Evolutionary conservation across 1,284 basidiomycete genomes (phyloP), one percentile per base, ranked within the genome.

Genomic region (Ustilago crameri): DNA sequence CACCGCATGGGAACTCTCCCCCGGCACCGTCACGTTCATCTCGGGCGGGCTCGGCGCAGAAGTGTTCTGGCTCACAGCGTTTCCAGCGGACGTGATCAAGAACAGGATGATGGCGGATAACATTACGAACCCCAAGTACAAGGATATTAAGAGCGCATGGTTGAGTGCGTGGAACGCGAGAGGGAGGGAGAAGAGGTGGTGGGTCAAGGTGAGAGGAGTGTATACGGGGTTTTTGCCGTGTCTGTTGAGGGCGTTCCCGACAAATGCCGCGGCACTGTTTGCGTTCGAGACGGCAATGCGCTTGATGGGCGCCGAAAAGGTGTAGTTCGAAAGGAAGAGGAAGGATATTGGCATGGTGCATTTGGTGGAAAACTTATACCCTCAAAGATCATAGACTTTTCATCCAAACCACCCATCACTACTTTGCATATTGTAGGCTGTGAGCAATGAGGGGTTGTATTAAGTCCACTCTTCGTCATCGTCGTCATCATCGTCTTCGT

Each of bases 11-110:
- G 54, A 91, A 87, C 87, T 91, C 76, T 88, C 86, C 67, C 88
- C 87, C 18, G 88, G 88, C 3, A 83, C 86, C 10, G 87, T 90
- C 5, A 91, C 89, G 67, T 91, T 91, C 80, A 80, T 91, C 17
- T 87, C 90, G 2, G 91, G 91, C 22, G 83, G 81, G 0, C 40
- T 84, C 2, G 76, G 68, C 2, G 81, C 83, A 20, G 84, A 84
- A 48, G 51, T 81, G 3, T 85, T 83, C 55, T 85, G 84, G 84
- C 54, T 87, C 18, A 88, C 89, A 84, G 90, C 88, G 18, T 91
- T 91, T 47, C 90, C 91, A 0, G 88, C 89, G 26, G 91, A 93
- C 82, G 90, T 90, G 75, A 85, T 91, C 63, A 92, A 92, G 58
- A 80, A 82, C 41, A 76, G 84, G 3, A 64, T 85, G 63, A 85